Evolutionary conservation across 2,329 filamentous ascomycete genomes (phyloP), one percentile per base, ranked within the genome.

Genomic region (Colletotrichum coccodes): DNA sequence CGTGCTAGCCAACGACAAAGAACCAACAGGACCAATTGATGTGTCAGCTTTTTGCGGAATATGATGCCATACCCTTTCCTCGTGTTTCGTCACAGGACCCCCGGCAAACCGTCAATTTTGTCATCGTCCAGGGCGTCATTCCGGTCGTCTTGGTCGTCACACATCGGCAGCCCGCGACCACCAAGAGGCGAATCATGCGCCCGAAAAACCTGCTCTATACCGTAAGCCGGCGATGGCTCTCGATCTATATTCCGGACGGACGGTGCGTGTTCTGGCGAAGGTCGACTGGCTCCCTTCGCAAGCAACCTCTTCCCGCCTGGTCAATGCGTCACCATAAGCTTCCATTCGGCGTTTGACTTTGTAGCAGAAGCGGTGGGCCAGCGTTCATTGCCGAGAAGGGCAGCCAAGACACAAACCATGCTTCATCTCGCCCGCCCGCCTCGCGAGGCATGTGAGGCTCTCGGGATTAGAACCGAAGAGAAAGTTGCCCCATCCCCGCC

Each of bases 361-460:
- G 42, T 38, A 34, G 58, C 44, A 57, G 18, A n/a, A 36, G 30
- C 34, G 21, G 26, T 11, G 52, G 60, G 36, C 60, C 53, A 34
- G 49, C n/a, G 14, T 16, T 16, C 30, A 21, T 64, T 2, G 64
- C 64, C 60, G 36, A 68, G 53, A 68, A 64, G 26, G 62, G 66
- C 49, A 69, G 66, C 66, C 66, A 67, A 69, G 66, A 30, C 62
- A 54, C 66, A 69, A 40, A n/a, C 47, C 47, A 56, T 65, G 62
- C 62, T 32, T 47, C 42, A 21, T 12, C 38, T 30, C 40, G 36
- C 56, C 30, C 60, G 28, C 16, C 40, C 54, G 36, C 11, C 34
- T 11, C 7, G 18, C 14, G 38, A 49, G 42, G n/a, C 64, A 32
- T 56, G 18, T 52, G 64, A 67, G 50, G 59, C 64, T 67, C 52